phyloP scores from a whole-genome alignment of 352 stramenopile genomes.

The Globisporangium acanthophoron region DNA sequence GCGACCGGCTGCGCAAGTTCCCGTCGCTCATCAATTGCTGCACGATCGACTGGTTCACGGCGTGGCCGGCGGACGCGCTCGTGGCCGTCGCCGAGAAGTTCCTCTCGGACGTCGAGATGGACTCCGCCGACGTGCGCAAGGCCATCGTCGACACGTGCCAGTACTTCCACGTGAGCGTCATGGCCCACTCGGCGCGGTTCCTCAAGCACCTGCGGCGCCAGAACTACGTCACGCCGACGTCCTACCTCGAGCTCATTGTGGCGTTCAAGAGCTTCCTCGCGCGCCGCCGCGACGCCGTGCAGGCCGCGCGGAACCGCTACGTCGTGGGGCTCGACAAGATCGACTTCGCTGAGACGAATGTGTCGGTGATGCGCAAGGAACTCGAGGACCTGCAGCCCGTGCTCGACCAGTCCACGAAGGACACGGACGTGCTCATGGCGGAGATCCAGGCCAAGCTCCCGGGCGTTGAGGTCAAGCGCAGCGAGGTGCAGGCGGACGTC shows the following conservation, averaged over 20 bases:
- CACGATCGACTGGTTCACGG: slow-evolving; percentile 97
- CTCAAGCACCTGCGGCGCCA: slow-evolving; percentile 76
- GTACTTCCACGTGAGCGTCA: slow-evolving; percentile 90
- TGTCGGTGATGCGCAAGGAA: slow-evolving; percentile 93
- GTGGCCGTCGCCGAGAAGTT: slow-evolving; percentile 93
- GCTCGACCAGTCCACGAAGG: slow-evolving; percentile 87
- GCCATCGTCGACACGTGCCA: slow-evolving; percentile 91
- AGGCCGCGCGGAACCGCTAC: slow-evolving; percentile 82
- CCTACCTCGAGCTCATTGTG: slow-evolving; percentile 93
- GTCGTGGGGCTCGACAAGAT: slow-evolving; percentile 92
- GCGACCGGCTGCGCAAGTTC: slow-evolving; percentile 92
- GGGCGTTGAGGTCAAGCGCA: slow-evolving; percentile 74
- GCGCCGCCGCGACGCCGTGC: slow-evolving; percentile 78
- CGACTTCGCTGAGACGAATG: slow-evolving; percentile 90
- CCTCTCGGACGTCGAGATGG: slow-evolving; percentile 87
- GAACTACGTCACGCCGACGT: slow-evolving; percentile 96
- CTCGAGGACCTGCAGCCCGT: slow-evolving; percentile 93
- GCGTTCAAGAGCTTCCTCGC: slow-evolving; percentile 91
- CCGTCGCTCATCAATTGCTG: slow-evolving; percentile 96
- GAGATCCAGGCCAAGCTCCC: slow-evolving; percentile 93
- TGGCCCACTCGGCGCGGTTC: slow-evolving; percentile 84
- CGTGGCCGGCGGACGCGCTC: slow-evolving; percentile 91
- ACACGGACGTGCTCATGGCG: slow-evolving; percentile 92
- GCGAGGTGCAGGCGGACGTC: slow-evolving; percentile 78
- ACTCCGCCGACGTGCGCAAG: slow-evolving; percentile 56